Conservation (phyloP, 139 green algal genomes). For the Dunaliella primolecta region DNA sequence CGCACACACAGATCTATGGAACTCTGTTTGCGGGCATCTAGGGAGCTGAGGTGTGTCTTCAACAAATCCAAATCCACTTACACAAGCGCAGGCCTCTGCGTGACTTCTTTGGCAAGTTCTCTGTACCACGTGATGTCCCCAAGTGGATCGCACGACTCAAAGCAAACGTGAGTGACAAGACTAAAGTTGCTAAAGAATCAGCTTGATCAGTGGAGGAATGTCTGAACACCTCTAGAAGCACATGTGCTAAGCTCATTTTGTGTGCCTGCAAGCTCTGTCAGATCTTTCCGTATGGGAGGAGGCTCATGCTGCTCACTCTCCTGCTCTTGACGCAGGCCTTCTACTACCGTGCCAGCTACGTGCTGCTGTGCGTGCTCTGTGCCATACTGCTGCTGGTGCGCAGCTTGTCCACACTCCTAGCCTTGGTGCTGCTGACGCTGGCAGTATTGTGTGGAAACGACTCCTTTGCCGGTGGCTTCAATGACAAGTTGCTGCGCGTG, state of each 20-base stretch:
- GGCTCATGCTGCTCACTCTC: not conserved
- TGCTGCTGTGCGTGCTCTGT: conserved; percentile 26
- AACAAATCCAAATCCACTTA: not conserved
- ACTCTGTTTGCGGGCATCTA: too few species aligned
- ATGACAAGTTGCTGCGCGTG: conserved; percentile 13
- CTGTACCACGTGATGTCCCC: not conserved
- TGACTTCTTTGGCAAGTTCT: not conserved
- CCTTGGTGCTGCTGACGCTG: not conserved
- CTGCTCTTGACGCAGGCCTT: conserved; percentile 25
- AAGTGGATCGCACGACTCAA: conserved; percentile 33
- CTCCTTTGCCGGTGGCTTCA: conserved; percentile 45
- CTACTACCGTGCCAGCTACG: conserved; percentile 53
- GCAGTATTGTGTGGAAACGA: conserved; percentile 44
- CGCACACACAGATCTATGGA: conserved; percentile 1
- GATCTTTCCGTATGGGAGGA: not conserved
- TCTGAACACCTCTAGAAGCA: too few species aligned
- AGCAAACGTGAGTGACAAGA: conserved; percentile 22
- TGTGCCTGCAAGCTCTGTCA: not conserved
- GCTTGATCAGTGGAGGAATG: too few species aligned
- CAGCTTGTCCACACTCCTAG: conserved; percentile 23
- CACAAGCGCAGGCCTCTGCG: not conserved
- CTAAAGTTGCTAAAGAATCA: not conserved
- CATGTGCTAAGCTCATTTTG: too few species aligned
- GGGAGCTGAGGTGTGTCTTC: conserved; percentile 9
- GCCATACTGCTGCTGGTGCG: conserved; percentile 25